A percentile compares a stretch with the other conserved stretches of the same genome.
phyloP scores from a whole-genome alignment of 1,284 basidiomycete species.

The Ustilago tritici region DNA sequence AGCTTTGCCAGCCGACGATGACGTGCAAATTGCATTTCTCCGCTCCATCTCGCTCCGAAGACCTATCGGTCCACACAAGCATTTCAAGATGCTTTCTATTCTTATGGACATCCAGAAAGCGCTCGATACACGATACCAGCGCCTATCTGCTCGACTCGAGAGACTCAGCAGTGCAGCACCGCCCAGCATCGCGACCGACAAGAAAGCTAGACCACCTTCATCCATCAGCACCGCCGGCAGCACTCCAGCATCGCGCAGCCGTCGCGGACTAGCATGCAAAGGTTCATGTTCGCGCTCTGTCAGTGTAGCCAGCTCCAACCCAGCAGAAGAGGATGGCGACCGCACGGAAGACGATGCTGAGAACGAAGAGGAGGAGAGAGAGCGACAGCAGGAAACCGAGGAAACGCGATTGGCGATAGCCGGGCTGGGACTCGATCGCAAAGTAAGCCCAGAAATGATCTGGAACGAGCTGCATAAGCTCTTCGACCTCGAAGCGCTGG shows the following conservation, averaged over 20 bases:
- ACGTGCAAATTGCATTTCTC: constrained; percentile 56
- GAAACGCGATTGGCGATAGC: constrained; percentile 40
- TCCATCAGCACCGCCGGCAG: constrained; percentile 19
- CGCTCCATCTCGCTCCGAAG: constrained; percentile 54
- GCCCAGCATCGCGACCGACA: constrained; percentile 31
- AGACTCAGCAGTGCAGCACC: constrained; percentile 39
- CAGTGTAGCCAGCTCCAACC: constrained; percentile 41
- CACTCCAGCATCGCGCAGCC: constrained; percentile 17
- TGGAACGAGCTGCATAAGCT: constrained; percentile 54
- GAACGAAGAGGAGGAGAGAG: constrained; percentile 39
- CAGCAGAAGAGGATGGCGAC: constrained; percentile 36
- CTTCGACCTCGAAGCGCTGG: constrained; percentile 59
- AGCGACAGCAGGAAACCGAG: constrained; percentile 38
- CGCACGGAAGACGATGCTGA: constrained; percentile 39
- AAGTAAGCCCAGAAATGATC: constrained; percentile 31
- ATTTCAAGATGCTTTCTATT: constrained; percentile 61
- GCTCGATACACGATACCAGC: constrained; percentile 32
- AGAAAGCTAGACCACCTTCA: constrained; percentile 24
- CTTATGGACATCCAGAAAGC: constrained; percentile 48
- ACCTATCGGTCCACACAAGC: constrained; percentile 61
- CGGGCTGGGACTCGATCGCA: constrained; percentile 37
- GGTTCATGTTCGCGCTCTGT: constrained; percentile 43
- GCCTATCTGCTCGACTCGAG: constrained; percentile 34
- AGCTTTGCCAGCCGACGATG: constrained; percentile 37
- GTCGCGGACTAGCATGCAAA: constrained; percentile 26